Percentiles rank a stretch among this genome's conserved stretches.
phyloP scores from a whole-genome alignment of 306 rosid genomes.

The Cicer arietinum region DNA sequence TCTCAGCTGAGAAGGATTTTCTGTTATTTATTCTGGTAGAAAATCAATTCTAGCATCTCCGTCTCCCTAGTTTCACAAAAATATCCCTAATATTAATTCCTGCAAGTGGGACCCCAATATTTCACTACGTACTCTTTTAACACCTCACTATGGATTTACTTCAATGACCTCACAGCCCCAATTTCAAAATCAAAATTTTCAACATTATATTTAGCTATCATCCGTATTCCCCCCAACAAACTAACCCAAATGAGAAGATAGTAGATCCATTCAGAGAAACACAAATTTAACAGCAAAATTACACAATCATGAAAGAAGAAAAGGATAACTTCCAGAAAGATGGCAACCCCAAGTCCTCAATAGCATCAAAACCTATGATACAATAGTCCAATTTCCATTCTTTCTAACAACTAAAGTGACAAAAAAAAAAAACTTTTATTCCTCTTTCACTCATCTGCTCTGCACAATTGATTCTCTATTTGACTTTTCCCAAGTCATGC shows the following conservation, averaged over 20 bases:
- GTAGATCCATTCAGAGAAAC: neutral
- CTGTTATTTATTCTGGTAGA: neutral
- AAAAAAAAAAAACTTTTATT: no score
- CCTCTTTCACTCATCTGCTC: slow-evolving; percentile 5
- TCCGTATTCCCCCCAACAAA: neutral
- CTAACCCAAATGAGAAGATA: neutral
- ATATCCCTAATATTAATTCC: neutral
- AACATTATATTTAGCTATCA: neutral
- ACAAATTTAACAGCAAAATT: neutral
- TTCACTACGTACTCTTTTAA: neutral
- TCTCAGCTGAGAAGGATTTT: slow-evolving; percentile 16
- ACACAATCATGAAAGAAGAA: neutral
- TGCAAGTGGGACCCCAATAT: neutral
- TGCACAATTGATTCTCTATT: neutral
- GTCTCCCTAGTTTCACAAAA: slow-evolving; percentile 10
- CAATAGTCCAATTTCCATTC: slow-evolving; percentile 2
- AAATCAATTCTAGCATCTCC: slow-evolving; percentile 2
- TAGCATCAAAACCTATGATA: neutral
- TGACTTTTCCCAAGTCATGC: slow-evolving; percentile 1
- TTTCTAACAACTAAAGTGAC: slow-evolving; percentile 15
- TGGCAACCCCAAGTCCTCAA: slow-evolving; percentile 5
- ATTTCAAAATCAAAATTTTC: slow-evolving; percentile 10
- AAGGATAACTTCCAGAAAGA: neutral
- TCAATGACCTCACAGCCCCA: slow-evolving; percentile 6
- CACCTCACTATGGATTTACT: neutral